phyloP scores from a whole-genome alignment of 2,329 filamentous ascomycete genomes.

The Emergomyces orientalis region DNA sequence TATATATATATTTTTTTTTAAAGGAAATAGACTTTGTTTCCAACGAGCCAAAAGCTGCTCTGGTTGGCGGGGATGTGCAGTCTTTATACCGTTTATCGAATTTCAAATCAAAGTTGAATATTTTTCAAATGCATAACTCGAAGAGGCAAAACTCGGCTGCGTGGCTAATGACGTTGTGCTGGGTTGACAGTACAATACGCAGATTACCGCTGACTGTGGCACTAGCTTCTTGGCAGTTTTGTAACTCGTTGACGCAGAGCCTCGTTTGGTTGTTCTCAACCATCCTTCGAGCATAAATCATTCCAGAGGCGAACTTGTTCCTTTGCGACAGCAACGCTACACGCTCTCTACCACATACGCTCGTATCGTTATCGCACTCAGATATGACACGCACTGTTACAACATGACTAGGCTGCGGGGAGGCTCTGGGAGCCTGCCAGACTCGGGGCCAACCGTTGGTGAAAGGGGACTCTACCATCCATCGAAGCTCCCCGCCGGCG shows the following conservation, averaged over 20 bases:
- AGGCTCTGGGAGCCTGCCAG: slow-evolving; percentile 29
- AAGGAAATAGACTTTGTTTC: not conserved
- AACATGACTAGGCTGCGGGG: slow-evolving; percentile 38
- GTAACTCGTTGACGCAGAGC: slow-evolving; percentile 5
- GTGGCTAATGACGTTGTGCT: slow-evolving; percentile 2
- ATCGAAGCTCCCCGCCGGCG: slow-evolving; percentile 34
- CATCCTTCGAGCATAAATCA: not conserved
- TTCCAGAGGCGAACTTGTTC: not conserved
- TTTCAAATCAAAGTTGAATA: slow-evolving; percentile 5
- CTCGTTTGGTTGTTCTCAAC: not conserved
- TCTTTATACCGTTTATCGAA: not conserved
- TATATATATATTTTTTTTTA: not conserved
- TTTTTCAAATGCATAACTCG: not conserved
- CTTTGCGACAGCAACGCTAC: not conserved
- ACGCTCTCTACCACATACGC: not conserved
- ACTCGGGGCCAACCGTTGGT: slow-evolving; percentile 20
- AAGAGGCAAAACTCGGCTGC: slow-evolving; percentile 3
- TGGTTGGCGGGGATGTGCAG: not conserved
- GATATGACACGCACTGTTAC: slow-evolving; percentile 22
- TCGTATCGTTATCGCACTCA: not conserved
- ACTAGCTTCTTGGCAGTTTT: not conserved
- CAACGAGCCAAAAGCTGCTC: not conserved
- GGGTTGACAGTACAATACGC: slow-evolving; percentile 5
- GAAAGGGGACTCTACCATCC: slow-evolving; percentile 25
- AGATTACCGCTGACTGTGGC: not conserved